Base-by-base conservation (phyloP, 2,329 filamentous ascomycete species). In the Pseudogymnoascus sp. region DNA sequence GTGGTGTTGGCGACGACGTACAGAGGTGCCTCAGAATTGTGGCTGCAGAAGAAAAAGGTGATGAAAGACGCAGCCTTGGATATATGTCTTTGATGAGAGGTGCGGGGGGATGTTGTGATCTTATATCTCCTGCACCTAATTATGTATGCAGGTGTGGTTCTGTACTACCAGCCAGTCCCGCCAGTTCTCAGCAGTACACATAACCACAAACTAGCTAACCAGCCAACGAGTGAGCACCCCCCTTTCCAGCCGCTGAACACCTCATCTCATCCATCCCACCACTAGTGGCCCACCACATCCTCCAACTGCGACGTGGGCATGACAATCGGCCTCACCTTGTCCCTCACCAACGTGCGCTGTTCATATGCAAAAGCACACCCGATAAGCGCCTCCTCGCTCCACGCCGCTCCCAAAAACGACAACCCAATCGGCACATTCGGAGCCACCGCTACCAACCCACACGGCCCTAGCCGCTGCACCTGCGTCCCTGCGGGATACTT, bases 361-460 rank as follows among this genome's bases (percentile, higher is more conserved):
- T 91, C 88, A 73, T 85, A 89, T 3, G 84, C 86, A 76, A 87
- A 89, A 5, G 86, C 88, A 69, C 86, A 80, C 0, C 82, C 83
- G 63, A 90, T 83, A 66, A 91, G 69, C 31, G 73, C 78, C 68
- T 81, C 82, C 71, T 90, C 88, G 37, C 78, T 82, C 76, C 83
- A 90, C 59, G 78, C 79, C 2, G 73, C 73, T 0, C 86, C 88
- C 52, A 88, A 75, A 67, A 90, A 89, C 6, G 79, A 79, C 9
- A 90, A 73, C 0, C 88, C 88, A 68, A 88, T 59, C 18, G 59
- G 60, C 63, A 25, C 65, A 59, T n/a, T 40, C 38, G 14, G 59
- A 18, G 23, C 66, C 61, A 28, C 65, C 45, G 21, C 31, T 35
- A 49, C 66, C 62, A 23, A 65, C 59, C 18, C 58, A 28, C 31